phyloP scores from a whole-genome alignment of 2,329 filamentous ascomycete species.

The Curvularia lunata region DNA sequence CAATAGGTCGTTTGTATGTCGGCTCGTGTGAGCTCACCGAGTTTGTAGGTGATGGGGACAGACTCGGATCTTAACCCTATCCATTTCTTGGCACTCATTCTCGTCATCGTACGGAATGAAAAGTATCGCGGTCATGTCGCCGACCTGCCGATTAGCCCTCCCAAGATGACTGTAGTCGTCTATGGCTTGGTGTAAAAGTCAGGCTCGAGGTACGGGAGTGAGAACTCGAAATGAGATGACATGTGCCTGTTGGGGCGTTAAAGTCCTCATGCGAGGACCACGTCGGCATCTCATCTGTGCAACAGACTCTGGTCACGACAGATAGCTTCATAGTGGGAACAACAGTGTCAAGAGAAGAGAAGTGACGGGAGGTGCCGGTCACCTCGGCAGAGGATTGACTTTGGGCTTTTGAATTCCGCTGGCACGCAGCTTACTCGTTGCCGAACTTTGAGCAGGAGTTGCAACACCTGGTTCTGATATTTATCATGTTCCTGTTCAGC shows the following conservation, averaged over 20 bases:
- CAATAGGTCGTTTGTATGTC: conserved; percentile 55
- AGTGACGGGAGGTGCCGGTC: conserved; percentile 58
- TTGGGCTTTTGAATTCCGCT: conserved; percentile 55
- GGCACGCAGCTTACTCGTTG: conserved; percentile 16
- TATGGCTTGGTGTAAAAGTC: conserved; percentile 47
- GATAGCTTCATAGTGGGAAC: conserved; percentile 60
- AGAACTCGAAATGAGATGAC: conserved; percentile 62
- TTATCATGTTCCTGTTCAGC: conserved; percentile 35
- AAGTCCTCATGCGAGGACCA: conserved; percentile 77
- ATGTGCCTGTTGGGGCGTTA: conserved; percentile 74
- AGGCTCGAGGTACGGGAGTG: conserved; percentile 55
- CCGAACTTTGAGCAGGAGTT: conserved; percentile 31
- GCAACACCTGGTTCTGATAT: conserved; percentile 47
- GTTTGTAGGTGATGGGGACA: conserved; percentile 62
- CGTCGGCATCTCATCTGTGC: conserved; percentile 76
- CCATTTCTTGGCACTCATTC: conserved; percentile 68
- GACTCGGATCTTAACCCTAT: conserved; percentile 98
- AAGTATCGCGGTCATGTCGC: conserved; percentile 64
- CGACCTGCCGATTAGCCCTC: conserved; percentile 67
- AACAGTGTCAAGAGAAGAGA: conserved; percentile 54
- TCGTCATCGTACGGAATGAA: conserved; percentile 54
- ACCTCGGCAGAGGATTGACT: conserved; percentile 56
- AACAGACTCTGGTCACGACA: conserved; percentile 70
- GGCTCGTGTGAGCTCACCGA: conserved; percentile 40
- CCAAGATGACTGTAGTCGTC: conserved; percentile 22